Base-by-base conservation (phyloP, 164 flowering plant genomes). In the Kingdonia uniflora region DNA sequence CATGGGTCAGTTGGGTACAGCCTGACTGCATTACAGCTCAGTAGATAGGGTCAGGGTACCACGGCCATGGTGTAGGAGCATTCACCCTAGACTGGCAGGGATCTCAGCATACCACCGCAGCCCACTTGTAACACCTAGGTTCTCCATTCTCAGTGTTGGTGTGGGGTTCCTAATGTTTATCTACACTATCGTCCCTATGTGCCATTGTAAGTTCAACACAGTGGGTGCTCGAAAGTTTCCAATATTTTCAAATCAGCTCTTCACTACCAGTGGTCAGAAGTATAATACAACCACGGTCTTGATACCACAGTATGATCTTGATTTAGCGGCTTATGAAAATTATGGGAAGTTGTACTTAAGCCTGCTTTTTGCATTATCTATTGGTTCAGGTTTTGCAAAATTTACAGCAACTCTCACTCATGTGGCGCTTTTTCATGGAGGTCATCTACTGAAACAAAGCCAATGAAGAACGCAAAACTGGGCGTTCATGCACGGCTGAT, bases 81-180 rank as follows among this genome's bases (percentile, higher is more conserved):
- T 85, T 90, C 71, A 80, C 84, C 43, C 68, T 90, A 21, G 97
- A 90, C 35, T 90, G 97, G 97, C 97, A 11, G 96, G 97, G 10
- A 90, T 90, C 56, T 84, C 95, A 1, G 96, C 97, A 17, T 90
- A 90, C 62, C 97, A 87, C 62, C 96, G 97, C 52, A 90, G 91
- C 59, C 97, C 97, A 0, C 70, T 90, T 17, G 96, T n/a, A n/a
- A n/a, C n/a, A n/a, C n/a, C n/a, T n/a, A n/a, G n/a, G n/a, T n/a
- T n/a, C n/a, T n/a, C n/a, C 26, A 90, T 87, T 52, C 62, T 87
- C 47, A 90, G 87, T 55, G 81, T 64, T 16, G 72, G 63, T 6
- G 68, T 57, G 14, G 72, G 72, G 11, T 90, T 87, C 60, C 35
- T 87, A 71, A 82, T 90, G 87, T 87, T 90, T 55, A 74, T 85